A percentile compares a stretch with the other conserved stretches of the same genome.
Conservation (phyloP, 768 basidiomycete genomes). For the Hydnum rufescens region DNA sequence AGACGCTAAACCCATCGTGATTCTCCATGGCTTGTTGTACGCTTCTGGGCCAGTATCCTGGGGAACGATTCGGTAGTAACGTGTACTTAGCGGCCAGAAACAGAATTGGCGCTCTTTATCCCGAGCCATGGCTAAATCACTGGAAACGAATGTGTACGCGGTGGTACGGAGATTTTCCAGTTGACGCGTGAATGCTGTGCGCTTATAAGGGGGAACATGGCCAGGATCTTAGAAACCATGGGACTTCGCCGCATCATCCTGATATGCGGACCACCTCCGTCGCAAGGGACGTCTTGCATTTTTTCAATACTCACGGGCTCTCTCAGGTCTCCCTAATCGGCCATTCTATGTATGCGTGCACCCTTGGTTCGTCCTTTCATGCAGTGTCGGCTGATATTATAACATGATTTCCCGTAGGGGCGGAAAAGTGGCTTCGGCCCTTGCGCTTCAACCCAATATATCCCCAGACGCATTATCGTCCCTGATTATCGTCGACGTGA, state of each 20-base stretch:
- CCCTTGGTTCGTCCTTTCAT: background rate
- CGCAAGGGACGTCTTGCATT: background rate
- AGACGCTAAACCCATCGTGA: conserved; percentile 12
- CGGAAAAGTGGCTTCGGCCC: conserved; percentile 61
- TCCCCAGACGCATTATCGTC: conserved; percentile 27
- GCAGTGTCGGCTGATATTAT: background rate
- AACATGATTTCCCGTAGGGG: conserved; percentile 33
- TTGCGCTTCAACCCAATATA: conserved; percentile 33
- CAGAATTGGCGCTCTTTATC: conserved; percentile 76
- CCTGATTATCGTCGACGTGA: conserved; percentile 65
- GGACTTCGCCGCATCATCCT: background rate
- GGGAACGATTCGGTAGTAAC: conserved; percentile 7
- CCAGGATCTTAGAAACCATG: conserved; percentile 1
- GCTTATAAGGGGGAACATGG: background rate
- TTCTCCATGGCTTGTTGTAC: conserved; percentile 46
- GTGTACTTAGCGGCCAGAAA: conserved; percentile 48
- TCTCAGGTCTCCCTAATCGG: background rate
- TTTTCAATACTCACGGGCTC: background rate
- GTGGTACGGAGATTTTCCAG: conserved; percentile 3
- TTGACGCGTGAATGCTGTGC: too few species aligned
- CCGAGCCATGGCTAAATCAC: conserved; percentile 46
- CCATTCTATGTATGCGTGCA: conserved; percentile 39
- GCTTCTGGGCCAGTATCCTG: background rate
- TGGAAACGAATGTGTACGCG: conserved; percentile 28
- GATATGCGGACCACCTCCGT: conserved; percentile 1